Conservation (phyloP, 805 yeast genomes). For the Starmerella potacharoeniae region DNA sequence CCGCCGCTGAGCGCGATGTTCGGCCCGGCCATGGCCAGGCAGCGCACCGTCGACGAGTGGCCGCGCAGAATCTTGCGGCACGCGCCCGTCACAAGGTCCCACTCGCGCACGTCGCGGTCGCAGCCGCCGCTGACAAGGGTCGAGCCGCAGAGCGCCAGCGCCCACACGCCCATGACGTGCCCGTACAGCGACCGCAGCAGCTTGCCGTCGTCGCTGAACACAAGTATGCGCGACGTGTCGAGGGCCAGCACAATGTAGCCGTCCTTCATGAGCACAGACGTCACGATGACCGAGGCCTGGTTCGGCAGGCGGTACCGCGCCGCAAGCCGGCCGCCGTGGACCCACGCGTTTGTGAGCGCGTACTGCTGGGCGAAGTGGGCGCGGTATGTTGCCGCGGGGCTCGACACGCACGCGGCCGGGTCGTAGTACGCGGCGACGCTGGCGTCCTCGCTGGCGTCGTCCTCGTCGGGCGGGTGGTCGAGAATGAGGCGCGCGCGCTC, state of each 20-base stretch:
- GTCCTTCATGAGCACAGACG: constrained; percentile 30
- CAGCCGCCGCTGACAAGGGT: constrained; percentile 91
- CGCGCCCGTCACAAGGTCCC: constrained; percentile 84
- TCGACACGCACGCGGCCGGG: constrained; percentile 26
- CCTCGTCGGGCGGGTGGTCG: not conserved
- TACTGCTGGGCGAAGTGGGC: constrained; percentile 33
- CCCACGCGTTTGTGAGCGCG: constrained; percentile 33
- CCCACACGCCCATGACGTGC: constrained; percentile 97
- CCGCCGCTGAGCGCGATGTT: constrained; percentile 76
- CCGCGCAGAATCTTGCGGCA: constrained; percentile 82
- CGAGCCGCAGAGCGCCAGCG: constrained; percentile 81
- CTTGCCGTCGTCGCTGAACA: constrained; percentile 32
- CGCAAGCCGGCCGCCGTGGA: constrained; percentile 32
- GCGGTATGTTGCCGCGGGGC: constrained; percentile 30
- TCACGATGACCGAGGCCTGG: constrained; percentile 31
- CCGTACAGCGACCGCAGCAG: constrained; percentile 83
- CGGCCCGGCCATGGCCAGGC: constrained; percentile 70
- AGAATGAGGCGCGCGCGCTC: not conserved
- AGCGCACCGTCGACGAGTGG: constrained; percentile 81
- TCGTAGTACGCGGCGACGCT: constrained; percentile 24
- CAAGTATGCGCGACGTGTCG: constrained; percentile 35
- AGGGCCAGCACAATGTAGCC: constrained; percentile 34
- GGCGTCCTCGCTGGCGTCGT: not conserved
- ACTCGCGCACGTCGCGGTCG: constrained; percentile 88
- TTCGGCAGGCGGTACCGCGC: constrained; percentile 30